A percentile compares a stretch with the other conserved stretches of the same genome.
Evolutionary conservation across 345 rosid genomes (phyloP).

Genomic region (Aquilaria malaccensis): DNA sequence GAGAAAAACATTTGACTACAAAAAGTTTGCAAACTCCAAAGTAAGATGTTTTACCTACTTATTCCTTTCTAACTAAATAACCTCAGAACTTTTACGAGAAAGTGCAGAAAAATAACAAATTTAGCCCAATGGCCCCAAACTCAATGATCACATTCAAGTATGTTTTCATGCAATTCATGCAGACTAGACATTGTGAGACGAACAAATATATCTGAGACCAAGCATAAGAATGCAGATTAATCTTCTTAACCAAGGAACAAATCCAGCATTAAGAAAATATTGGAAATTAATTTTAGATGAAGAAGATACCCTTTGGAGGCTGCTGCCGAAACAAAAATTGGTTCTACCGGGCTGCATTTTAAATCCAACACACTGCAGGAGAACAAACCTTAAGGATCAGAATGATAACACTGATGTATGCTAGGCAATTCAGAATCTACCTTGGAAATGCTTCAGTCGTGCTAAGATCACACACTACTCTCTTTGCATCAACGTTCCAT

Average conservation of each 20-base stretch:
- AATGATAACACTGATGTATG: not conserved
- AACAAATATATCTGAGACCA: too few relatives aligned
- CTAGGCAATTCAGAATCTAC: conserved; percentile 14
- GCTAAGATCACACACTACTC: conserved; percentile 70
- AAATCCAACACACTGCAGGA: conserved; percentile 58
- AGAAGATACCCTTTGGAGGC: conserved; percentile 44
- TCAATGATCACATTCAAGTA: too few relatives aligned
- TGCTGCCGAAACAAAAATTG: conserved; percentile 70
- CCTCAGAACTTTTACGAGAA: not conserved
- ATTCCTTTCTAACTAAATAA: conserved; percentile 5
- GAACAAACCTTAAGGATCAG: conserved; percentile 5
- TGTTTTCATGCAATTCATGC: too few relatives aligned
- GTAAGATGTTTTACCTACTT: not conserved
- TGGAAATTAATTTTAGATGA: not conserved
- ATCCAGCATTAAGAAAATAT: not conserved
- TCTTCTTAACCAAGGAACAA: not conserved
- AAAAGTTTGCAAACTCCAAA: not conserved
- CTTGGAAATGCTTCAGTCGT: conserved; percentile 55
- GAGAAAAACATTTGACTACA: too few relatives aligned
- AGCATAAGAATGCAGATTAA: not conserved
- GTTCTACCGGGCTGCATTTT: conserved; percentile 76
- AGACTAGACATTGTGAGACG: too few relatives aligned
- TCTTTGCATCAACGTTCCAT: conserved; percentile 77
- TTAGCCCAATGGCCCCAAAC: not conserved
- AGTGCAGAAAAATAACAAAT: not conserved